Percentiles rank a stretch among this genome's conserved stretches.
These are phyloP conservation scores for Dunaliella salina DNA, from an alignment of 163 green algal species.

Conservation along the genomic window DNA sequence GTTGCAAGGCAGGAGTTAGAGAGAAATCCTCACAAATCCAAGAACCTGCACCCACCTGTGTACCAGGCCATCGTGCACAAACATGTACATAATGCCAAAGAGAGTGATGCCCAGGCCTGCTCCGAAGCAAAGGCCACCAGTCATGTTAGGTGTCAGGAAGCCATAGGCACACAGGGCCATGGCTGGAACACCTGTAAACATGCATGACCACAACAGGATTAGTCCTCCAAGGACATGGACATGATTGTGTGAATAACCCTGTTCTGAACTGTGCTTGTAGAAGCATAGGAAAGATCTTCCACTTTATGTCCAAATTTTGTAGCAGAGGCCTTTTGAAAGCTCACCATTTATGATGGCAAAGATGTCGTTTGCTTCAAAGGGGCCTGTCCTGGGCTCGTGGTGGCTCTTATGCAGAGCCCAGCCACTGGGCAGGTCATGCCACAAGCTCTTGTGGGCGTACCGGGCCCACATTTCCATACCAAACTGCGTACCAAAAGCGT, in stretches of 20 bases:
- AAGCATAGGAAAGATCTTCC: too few relatives aligned
- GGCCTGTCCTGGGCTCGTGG: conserved; percentile 77
- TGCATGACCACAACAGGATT: not conserved
- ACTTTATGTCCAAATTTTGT: too few relatives aligned
- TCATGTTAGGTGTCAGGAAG: conserved; percentile 76
- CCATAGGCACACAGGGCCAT: conserved; percentile 86
- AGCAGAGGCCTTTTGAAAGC: not conserved
- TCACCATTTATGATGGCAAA: conserved; percentile 87
- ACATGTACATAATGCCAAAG: conserved; percentile 97
- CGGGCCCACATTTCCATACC: conserved; percentile 93
- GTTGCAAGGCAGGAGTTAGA: too few relatives aligned
- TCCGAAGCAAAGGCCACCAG: conserved; percentile 78
- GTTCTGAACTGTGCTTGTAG: too few relatives aligned
- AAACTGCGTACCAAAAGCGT: conserved; percentile 42
- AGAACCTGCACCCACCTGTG: conserved; percentile 44
- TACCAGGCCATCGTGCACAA: conserved; percentile 93
- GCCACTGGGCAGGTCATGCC: conserved; percentile 79
- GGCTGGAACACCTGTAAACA: conserved; percentile 61
- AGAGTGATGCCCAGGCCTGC: conserved; percentile 91
- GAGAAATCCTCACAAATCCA: too few relatives aligned
- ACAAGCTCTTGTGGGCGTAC: conserved; percentile 86
- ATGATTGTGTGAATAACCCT: too few relatives aligned
- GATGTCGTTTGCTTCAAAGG: conserved; percentile 89
- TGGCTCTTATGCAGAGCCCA: conserved; percentile 88
- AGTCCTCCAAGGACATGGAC: too few relatives aligned